phyloP scores from a whole-genome alignment of 495 filamentous ascomycete genomes.

The Lineolata rhizophorae region DNA sequence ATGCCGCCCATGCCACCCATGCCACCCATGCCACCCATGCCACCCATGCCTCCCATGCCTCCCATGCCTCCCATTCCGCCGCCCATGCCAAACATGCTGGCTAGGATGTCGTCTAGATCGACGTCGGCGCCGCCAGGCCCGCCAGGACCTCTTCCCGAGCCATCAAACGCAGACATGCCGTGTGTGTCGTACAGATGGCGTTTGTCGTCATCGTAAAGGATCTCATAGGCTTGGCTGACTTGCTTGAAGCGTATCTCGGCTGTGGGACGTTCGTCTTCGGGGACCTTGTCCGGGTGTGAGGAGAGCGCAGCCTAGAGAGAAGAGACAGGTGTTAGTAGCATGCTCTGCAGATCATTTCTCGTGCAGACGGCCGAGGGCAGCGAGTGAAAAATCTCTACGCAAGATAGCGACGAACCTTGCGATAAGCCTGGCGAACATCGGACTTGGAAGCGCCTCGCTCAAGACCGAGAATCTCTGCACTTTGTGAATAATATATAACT shows the following conservation, averaged over 20 bases:
- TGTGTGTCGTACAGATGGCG: conserved; percentile 77
- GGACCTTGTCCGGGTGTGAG: conserved; percentile 89
- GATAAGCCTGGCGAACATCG: conserved; percentile 93
- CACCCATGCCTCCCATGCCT: conserved; percentile 24
- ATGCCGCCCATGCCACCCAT: conserved; percentile 24
- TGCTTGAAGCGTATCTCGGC: conserved; percentile 82
- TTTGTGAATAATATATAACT: conserved; percentile 4
- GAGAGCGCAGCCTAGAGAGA: conserved; percentile 51
- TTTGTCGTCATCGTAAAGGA: conserved; percentile 89
- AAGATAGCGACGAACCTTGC: conserved; percentile 48
- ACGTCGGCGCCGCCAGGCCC: conserved; percentile 43
- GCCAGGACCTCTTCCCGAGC: conserved; percentile 28
- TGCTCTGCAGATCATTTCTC: too few species aligned
- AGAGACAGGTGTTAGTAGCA: neutral
- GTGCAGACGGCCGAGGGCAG: too few species aligned
- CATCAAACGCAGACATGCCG: conserved; percentile 86
- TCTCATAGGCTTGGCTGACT: conserved; percentile 87
- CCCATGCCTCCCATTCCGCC: conserved; percentile 11
- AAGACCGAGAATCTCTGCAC: conserved; percentile 53
- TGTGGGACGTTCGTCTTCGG: conserved; percentile 58
- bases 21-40: conserved; percentile 21
- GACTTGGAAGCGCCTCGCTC: conserved; percentile 44
- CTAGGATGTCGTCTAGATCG: conserved; percentile 76
- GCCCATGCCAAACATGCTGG: conserved; percentile 75
- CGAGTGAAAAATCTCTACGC: too few species aligned